Base-by-base conservation (phyloP, 2,329 filamentous ascomycete genomes). In the Hymenotorrendiella dingleyae region DNA sequence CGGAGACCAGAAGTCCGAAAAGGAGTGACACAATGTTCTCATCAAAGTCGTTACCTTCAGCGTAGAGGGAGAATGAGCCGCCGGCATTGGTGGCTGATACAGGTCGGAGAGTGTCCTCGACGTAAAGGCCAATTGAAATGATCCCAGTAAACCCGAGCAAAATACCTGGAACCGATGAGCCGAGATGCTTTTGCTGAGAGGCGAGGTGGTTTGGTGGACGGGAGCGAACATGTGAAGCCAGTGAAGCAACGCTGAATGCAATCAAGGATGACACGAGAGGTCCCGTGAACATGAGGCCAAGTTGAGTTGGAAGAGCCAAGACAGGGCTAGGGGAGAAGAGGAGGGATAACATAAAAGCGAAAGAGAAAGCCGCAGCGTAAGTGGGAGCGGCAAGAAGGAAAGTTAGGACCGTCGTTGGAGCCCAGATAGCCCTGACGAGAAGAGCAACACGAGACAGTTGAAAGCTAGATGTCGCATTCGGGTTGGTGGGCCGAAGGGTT, bases 401-500 rank as follows among this genome's bases (percentile, higher is more conserved):
- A 11, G 74, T 62, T 1, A 78, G 62, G 11, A 65, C 40, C 0
- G 71, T 71, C 1, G 72, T 74, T 1, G 75, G 75, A 1, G 75
- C 70, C 11, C 64, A 49, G 39, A 73, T 58, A 6, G 73, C 72
- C 5, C 71, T 66, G 0, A 71, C 64, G 0, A 64, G 65, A 62
- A 60, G 3, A 43, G 49, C 5, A 49, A 70, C 54, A 2, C 62
- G 55, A 0, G 51, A 37, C 2, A 55, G 14, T 44, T 64, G 56
- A 24, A 62, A 47, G 8, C 36, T 42, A 0, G 27, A 33, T 4
- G 40, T 47, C 6, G 29, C 46, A 24, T 54, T 48, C 9, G 45
- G 39, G 21, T 46, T 49, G 1, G 36, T 48, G n/a, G 46, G 43
- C 11, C 47, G 47, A 9, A 58, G 45, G 12, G 38, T 45, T 3